A percentile compares a stretch with the other conserved stretches of the same genome.
Evolutionary conservation across 1,284 basidiomycete species (phyloP).

Genomic region (Marasmius fiardii): DNA sequence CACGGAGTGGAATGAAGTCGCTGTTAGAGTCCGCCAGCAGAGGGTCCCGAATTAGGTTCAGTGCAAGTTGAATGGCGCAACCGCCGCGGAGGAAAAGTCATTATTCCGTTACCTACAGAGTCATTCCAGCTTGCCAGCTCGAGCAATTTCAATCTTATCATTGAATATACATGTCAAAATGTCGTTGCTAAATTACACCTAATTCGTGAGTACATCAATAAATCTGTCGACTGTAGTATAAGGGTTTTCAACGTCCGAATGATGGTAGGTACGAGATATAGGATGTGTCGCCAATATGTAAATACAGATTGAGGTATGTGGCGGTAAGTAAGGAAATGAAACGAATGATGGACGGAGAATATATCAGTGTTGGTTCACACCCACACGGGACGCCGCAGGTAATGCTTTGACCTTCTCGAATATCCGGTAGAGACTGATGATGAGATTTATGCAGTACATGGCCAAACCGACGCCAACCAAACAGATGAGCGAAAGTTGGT

Average conservation of each 20-base stretch:
- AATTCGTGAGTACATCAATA: too few species aligned
- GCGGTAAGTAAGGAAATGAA: background rate
- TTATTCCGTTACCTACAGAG: too few species aligned
- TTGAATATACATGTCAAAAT: too few species aligned
- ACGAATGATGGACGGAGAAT: background rate
- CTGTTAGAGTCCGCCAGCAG: background rate
- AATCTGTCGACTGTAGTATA: too few species aligned
- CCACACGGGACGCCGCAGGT: constrained; percentile 18
- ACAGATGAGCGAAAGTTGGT: constrained; percentile 71
- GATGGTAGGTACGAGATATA: background rate
- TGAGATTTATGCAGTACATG: constrained; percentile 76
- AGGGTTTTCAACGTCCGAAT: too few species aligned
- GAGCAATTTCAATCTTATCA: too few species aligned
- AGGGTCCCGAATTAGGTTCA: too few species aligned
- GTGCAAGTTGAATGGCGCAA: too few species aligned
- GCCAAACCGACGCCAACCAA: constrained; percentile 73
- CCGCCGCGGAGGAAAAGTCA: too few species aligned
- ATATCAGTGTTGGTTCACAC: constrained; percentile 3
- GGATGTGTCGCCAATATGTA: background rate
- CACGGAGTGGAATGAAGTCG: background rate
- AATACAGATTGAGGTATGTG: background rate
- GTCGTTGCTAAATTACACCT: too few species aligned
- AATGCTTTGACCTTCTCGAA: constrained; percentile 82
- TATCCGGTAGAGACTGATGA: constrained; percentile 84
- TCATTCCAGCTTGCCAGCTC: too few species aligned